Conservation (phyloP, 257 asterid genomes). For the Scutellaria barbata region DNA sequence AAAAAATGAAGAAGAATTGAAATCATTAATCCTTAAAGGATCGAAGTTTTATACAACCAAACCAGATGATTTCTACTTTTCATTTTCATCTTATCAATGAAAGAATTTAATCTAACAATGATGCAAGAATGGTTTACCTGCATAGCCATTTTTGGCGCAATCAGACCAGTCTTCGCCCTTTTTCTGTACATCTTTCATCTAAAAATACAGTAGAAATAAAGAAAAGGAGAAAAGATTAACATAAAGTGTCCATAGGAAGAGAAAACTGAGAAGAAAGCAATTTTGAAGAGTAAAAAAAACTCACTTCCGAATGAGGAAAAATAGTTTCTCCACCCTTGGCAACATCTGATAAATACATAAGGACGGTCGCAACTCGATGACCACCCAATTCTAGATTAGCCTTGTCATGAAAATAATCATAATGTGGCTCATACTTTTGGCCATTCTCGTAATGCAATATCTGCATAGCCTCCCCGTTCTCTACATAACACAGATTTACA, state of each 20-base stretch:
- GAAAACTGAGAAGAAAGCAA: background rate
- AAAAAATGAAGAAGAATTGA: too few species aligned
- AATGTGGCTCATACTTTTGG: conserved; percentile 91
- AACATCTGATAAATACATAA: conserved; percentile 80
- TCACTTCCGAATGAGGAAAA: conserved; percentile 74
- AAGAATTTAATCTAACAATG: background rate
- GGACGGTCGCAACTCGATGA: conserved; percentile 89
- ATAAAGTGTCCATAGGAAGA: conserved; percentile 9
- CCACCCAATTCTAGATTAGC: conserved; percentile 81
- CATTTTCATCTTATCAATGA: background rate
- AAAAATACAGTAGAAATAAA: conserved; percentile 28
- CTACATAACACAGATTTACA: conserved; percentile 43
- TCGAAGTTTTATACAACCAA: too few species aligned
- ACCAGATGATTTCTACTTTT: too few species aligned
- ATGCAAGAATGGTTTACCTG: conserved; percentile 50
- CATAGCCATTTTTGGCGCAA: conserved; percentile 84
- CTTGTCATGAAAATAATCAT: conserved; percentile 73
- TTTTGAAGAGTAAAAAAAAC: background rate
- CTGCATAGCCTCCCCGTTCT: conserved; percentile 89
- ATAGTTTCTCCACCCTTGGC: conserved; percentile 86
- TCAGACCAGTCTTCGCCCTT: conserved; percentile 83
- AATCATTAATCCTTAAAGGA: too few species aligned
- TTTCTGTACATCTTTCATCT: conserved; percentile 57
- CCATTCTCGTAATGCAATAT: conserved; percentile 81
- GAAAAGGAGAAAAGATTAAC: background rate